Conservation (phyloP, 306 rosid species). For the Prunus padus region DNA sequence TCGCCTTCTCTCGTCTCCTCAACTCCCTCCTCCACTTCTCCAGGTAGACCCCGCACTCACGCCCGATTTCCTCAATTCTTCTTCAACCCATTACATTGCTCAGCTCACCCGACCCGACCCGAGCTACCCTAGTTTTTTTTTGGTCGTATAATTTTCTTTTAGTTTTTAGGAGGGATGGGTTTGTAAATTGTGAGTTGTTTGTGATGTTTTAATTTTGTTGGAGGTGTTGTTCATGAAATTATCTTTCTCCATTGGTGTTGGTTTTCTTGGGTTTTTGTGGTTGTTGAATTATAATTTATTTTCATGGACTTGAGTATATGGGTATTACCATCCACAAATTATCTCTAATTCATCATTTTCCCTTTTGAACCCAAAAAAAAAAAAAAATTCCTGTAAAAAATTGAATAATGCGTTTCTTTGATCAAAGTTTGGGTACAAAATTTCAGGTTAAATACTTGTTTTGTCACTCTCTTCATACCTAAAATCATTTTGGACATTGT, state of each 20-base stretch:
- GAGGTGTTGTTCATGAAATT: background rate
- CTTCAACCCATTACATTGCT: slow-evolving; percentile 1
- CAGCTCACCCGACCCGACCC: background rate
- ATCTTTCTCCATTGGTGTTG: background rate
- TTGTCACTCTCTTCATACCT: too few species aligned
- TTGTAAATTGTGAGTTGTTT: background rate
- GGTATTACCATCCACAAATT: background rate
- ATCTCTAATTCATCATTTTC: background rate
- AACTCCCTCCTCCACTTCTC: slow-evolving; percentile 35
- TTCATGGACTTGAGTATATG: too few species aligned
- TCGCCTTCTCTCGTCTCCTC: slow-evolving; percentile 65
- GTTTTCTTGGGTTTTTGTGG: background rate
- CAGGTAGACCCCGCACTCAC: slow-evolving; percentile 29
- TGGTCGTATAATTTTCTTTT: background rate
- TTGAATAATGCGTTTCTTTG: too few species aligned
- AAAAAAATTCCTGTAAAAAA: background rate
- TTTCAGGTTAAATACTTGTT: too few species aligned
- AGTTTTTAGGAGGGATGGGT: background rate
- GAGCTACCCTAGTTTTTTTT: background rate
- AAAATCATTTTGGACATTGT: too few species aligned
- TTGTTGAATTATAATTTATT: background rate
- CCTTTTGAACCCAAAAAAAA: too few species aligned
- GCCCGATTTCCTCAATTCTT: background rate
- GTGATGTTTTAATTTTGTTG: slow-evolving; percentile 4
- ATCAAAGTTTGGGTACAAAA: too few species aligned